Evolutionary conservation across 306 rosid genomes (phyloP), one percentile per base, ranked within the genome.

Genomic region (Rubus idaeus): DNA sequence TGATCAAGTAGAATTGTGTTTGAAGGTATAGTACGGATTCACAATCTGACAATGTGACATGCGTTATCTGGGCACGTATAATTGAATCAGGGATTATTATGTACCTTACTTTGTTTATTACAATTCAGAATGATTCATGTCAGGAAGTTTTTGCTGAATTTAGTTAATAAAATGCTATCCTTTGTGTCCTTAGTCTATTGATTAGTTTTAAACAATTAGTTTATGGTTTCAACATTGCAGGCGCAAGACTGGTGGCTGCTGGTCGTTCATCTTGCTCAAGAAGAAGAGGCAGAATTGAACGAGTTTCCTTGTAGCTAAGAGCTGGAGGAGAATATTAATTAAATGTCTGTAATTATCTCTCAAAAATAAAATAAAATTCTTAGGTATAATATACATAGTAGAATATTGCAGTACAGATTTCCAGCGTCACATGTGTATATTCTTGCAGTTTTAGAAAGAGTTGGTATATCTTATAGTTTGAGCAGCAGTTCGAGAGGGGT

Each of bases 171-270:
- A 23, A 4, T 58, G 39, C 11, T 58, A 61, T 61, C n/a, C 67
- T 45, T 65, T 16, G 8, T 71, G 17, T 14, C 10, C 11, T 4
- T 11, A 23, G n/a, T 64, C 23, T 35, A 18, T 79, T 21, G 56
- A 9, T 53, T 45, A 20, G 12, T 16, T 56, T 67, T 47, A 5
- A 71, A 78, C 39, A 50, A 46, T 70, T 18, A 11, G n/a, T 72
- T 21, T 16, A 0, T 51, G 51, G 9, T 42, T 17, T 2, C 6
- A 3, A 51, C 37, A 18, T 35, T 71, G 81, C 84, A 81, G 84
- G 73, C 79, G 51, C 39, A 73, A 46, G 44, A 61, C 57, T 18
- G 55, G 81, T 51, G 70, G 84, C 53, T 81, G 84, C 81, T 81
- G 81, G 84, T 51, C 74, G 14, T 76, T 81, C 46, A 64, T 81